These are phyloP conservation scores for Linderniella brevidens DNA, from an alignment of 257 asterid genomes.

Conservation along the genomic window DNA sequence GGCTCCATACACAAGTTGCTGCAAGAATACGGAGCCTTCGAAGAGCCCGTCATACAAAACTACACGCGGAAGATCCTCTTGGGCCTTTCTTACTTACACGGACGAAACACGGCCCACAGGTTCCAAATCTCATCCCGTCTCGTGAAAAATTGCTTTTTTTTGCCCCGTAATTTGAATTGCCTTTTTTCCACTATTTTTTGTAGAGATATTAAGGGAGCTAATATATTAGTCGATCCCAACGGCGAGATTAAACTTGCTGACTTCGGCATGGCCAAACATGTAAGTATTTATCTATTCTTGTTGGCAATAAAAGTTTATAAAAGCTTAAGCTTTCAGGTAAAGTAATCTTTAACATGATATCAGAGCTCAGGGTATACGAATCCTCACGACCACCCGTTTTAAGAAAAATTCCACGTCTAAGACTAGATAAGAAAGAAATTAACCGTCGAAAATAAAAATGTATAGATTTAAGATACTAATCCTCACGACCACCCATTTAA, in stretches of 20 bases:
- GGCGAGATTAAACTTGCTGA: slow-evolving; percentile 94
- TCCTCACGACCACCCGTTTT: no score
- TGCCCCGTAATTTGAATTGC: not conserved
- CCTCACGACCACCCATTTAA: no score
- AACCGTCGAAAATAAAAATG: no score
- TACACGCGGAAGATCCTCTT: slow-evolving; percentile 81
- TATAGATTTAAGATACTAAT: no score
- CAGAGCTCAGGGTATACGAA: no score
- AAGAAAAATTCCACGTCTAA: no score
- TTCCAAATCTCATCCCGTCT: slow-evolving; percentile 13
- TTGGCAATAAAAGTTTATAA: no score
- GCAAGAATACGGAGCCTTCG: slow-evolving; percentile 84
- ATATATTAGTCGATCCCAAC: slow-evolving; percentile 88
- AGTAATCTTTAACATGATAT: no score
- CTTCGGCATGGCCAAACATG: slow-evolving; percentile 99
- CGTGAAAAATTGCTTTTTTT: not conserved
- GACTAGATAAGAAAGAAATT: no score
- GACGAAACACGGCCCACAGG: slow-evolving; percentile 94
- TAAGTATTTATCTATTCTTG: slow-evolving; percentile 16
- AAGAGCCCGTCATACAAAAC: slow-evolving; percentile 88
- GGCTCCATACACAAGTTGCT: slow-evolving; percentile 90
- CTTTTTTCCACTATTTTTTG: slow-evolving; percentile 12
- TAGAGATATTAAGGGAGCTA: slow-evolving; percentile 99
- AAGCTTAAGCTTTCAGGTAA: no score
- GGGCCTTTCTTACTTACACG: slow-evolving; percentile 87